Conservation (phyloP, 139 green algal genomes). For the Tetraselmis striata region DNA sequence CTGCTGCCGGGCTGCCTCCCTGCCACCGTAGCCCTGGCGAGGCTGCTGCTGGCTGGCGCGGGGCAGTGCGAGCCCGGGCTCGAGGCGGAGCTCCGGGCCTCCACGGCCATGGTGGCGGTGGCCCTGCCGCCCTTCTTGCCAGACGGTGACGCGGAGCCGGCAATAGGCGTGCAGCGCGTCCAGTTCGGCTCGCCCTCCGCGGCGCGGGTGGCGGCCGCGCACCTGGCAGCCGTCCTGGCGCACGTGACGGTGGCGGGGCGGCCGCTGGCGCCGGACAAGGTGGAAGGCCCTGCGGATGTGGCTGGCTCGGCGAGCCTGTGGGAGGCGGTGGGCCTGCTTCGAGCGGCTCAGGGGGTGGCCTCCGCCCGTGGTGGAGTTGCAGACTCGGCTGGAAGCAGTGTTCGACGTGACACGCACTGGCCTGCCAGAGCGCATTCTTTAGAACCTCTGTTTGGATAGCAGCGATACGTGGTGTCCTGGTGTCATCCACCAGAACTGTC, state of each 20-base stretch:
- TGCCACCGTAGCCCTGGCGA: not conserved
- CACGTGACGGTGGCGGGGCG: not conserved
- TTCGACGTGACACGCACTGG: too few species aligned
- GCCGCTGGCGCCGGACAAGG: not conserved
- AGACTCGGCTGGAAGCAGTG: too few species aligned
- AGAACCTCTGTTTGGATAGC: too few species aligned
- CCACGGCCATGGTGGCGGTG: not conserved
- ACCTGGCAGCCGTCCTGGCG: not conserved
- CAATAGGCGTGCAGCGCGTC: not conserved
- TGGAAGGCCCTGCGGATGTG: not conserved
- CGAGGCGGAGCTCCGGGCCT: not conserved
- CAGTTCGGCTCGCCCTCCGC: not conserved
- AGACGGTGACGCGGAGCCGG: too few species aligned
- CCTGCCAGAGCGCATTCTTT: too few species aligned
- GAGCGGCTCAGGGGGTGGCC: not conserved
- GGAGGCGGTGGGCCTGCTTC: not conserved
- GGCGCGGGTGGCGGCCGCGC: not conserved
- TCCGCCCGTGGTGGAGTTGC: too few species aligned
- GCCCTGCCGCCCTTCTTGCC: not conserved
- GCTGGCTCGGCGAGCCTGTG: not conserved
- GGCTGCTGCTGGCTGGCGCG: not conserved
- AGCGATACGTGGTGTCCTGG: too few species aligned
- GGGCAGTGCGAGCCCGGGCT: not conserved
- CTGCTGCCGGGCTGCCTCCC: not conserved
- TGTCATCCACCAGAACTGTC: too few species aligned